phyloP scores from a whole-genome alignment of 2,329 filamentous ascomycete species.

The Trichothecium sympodiale region DNA sequence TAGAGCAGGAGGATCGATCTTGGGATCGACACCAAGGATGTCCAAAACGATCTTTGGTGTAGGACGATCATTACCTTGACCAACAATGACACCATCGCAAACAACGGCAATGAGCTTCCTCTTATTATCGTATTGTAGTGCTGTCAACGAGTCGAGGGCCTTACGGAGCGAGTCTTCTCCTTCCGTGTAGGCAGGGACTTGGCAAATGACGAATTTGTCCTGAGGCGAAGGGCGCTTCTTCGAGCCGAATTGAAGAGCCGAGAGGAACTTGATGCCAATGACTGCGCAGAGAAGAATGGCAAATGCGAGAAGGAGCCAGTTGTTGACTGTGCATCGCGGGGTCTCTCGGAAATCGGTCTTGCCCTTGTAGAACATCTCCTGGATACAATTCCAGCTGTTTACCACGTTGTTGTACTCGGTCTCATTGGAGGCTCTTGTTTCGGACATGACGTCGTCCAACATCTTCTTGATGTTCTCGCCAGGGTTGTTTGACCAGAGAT shows the following conservation, averaged over 20 bases:
- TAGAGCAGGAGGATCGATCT: conserved; percentile 86
- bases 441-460: conserved; percentile 44
- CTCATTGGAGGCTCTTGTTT: conserved; percentile 35
- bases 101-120: conserved; percentile 93
- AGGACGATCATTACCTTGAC: conserved; percentile 88
- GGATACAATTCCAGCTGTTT: conserved; percentile 69
- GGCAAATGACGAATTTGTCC: conserved; percentile 98
- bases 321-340: conserved; percentile 73
- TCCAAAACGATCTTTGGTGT: conserved; percentile 97
- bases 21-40: conserved; percentile 92
- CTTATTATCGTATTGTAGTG: conserved; percentile 96
- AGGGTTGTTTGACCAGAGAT: conserved; percentile 61
- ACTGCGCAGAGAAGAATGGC: conserved; percentile 74
- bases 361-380: conserved; percentile 74
- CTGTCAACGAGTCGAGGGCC: conserved; percentile 86
- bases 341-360: conserved; percentile 73
- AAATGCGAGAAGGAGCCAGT: conserved; percentile 80
- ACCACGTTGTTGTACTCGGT: conserved; percentile 37
- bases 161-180: conserved; percentile 91
- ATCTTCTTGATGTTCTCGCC: conserved; percentile 65
- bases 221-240: conserved; percentile 83
- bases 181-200: conserved; percentile 95
- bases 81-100: conserved; percentile 94
- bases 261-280: conserved; percentile 79
- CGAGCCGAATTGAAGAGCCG: conserved; percentile 85